These are phyloP conservation scores for Allantophomopsis lycopodina DNA, from an alignment of 2,329 filamentous ascomycete genomes.

Conservation along the genomic window DNA sequence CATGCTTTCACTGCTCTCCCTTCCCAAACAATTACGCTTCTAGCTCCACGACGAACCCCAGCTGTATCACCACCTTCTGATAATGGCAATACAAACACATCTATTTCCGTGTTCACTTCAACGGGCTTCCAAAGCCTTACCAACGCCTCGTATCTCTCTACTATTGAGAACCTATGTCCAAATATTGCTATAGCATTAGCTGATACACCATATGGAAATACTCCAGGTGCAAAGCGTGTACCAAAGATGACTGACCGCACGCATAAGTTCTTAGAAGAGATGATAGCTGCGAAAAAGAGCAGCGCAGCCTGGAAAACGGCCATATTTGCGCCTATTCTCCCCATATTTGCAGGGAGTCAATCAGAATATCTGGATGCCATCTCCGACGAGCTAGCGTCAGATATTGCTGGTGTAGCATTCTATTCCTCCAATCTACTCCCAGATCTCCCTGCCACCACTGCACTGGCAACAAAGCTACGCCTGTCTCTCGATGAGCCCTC, in stretches of 20 bases:
- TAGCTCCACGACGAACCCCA: conserved; percentile 67
- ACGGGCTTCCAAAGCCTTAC: conserved; percentile 68
- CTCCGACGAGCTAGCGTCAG: conserved; percentile 41
- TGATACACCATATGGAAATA: conserved; percentile 48
- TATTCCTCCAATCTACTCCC: conserved; percentile 61
- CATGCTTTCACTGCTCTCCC: conserved; percentile 67
- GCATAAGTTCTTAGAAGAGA: conserved; percentile 64
- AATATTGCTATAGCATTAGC: conserved; percentile 71
- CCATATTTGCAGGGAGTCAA: conserved; percentile 62
- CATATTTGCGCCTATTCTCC: conserved; percentile 56
- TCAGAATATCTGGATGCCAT: conserved; percentile 68
- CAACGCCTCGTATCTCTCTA: conserved; percentile 53
- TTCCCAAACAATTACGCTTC: conserved; percentile 48
- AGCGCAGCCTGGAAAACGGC: conserved; percentile 10
- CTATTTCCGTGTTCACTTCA: conserved; percentile 70
- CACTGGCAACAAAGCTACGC: conserved; percentile 51
- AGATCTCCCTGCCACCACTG: conserved; percentile 41
- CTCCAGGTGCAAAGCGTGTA: conserved; percentile 56
- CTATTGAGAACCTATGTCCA: conserved; percentile 51
- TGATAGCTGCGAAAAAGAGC: conserved; percentile 32
- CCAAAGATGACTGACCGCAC: conserved; percentile 79
- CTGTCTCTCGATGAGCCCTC: conserved; percentile 58
- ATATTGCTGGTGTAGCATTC: conserved; percentile 59
- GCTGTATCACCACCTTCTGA: conserved; percentile 51
- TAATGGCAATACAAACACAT: conserved; percentile 53